phyloP scores from a whole-genome alignment of 2,329 filamentous ascomycete genomes.

The Botrytis squamosa region DNA sequence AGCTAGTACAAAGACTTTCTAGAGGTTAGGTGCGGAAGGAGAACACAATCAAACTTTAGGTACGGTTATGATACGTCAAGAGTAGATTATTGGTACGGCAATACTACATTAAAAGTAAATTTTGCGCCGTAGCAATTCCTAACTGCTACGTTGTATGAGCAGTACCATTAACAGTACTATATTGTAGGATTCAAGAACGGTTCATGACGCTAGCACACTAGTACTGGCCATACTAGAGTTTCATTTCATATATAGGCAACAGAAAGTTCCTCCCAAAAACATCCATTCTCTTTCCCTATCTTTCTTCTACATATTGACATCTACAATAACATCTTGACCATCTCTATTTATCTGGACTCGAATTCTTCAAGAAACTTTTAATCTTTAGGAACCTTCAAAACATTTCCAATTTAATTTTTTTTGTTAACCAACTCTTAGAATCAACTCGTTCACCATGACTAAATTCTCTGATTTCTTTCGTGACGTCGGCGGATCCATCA shows the following conservation, averaged over 20 bases:
- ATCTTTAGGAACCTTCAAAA: background rate
- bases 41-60: background rate
- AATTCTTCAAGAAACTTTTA: background rate
- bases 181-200: background rate
- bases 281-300: background rate
- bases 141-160: background rate
- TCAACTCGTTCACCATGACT: background rate
- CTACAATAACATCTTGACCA: background rate
- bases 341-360: background rate
- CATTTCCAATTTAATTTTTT: background rate
- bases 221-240: background rate
- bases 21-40: accelerated
- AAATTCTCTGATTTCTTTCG: background rate
- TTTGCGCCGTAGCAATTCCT: background rate
- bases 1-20: background rate
- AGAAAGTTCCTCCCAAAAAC: background rate
- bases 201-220: background rate
- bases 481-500: background rate
- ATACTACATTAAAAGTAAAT: background rate
- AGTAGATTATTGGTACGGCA: background rate
- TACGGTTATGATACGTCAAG: background rate
- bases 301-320: background rate
- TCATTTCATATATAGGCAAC: background rate
- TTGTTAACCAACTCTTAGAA: background rate
- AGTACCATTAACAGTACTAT: background rate